Evolutionary conservation across 2,329 filamentous ascomycete genomes (phyloP), one percentile per base, ranked within the genome.

Genomic region (Aspergillus brasiliensis): DNA sequence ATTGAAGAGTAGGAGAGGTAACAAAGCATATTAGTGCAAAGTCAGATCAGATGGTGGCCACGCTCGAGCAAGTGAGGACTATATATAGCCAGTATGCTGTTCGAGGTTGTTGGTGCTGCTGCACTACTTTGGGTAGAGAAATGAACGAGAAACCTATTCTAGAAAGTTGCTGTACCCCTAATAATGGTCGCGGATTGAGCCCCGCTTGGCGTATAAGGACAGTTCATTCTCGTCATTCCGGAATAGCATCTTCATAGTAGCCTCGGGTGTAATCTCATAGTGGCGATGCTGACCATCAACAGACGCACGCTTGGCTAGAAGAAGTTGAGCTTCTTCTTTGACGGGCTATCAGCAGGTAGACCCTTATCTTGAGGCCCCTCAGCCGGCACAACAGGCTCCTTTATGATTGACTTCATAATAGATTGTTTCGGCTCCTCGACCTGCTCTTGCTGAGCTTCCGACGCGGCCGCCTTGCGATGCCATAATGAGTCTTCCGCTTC

Each of bases 401-500:
- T 68, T 6, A 27, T 13, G n/a, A 25, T 38, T n/a, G 52, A 19
- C 40, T 71, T 68, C 23, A 27, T 13, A 17, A 25, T 38, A 10
- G 52, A 19, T 40, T 46, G 25, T 10, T 17, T 27, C 6, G 38
- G 25, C 52, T 31, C 38, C 25, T 44, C 21, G n/a, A 19, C 38
- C 52, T 44, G n/a, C 51, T 46, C 13, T 46, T 55, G 38, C 15
- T 42, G 37, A 25, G 51, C 42, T 28, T 46, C 38, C 25, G 19
- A 25, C 15, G 21, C 25, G 23, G 38, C 42, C 10, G 37, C 27
- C 51, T 71, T 74, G 51, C 70, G 67, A 58, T 73, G 73, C 76
- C 75, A 78, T 17, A 74, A 46, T 3, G 71, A 72, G 60, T 78
- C 76, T 61, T 78, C 77, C 38, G 71, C 68, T 56, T 77, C 74